phyloP scores from a whole-genome alignment of 768 basidiomycete genomes.

The Candolleomyces aberdarensis region DNA sequence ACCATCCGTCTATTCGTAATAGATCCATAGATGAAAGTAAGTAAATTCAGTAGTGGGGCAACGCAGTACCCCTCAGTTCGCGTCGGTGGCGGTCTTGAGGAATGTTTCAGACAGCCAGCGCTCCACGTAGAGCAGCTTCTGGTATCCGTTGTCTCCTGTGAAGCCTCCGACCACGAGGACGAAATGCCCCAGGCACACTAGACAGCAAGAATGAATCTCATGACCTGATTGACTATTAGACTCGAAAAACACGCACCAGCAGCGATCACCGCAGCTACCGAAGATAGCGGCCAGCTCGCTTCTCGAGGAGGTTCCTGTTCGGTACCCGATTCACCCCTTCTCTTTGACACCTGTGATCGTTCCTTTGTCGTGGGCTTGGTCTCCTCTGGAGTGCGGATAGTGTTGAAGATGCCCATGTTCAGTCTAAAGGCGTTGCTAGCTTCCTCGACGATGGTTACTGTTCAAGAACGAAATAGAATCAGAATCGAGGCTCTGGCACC shows the following conservation, averaged over 20 bases:
- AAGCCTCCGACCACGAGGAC: conserved; percentile 43
- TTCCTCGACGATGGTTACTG: conserved; percentile 47
- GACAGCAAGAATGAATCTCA: conserved; percentile 15
- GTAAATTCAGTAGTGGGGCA: too few relatives aligned
- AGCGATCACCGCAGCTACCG: conserved; percentile 32
- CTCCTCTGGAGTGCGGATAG: conserved; percentile 23
- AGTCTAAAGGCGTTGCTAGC: conserved; percentile 46
- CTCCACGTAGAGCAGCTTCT: conserved; percentile 40
- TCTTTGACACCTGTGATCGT: neutral
- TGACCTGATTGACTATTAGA: neutral
- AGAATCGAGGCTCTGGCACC: neutral
- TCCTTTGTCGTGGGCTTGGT: conserved; percentile 1
- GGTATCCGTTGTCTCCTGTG: conserved; percentile 42
- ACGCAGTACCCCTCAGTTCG: neutral
- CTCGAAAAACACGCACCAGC: conserved; percentile 24
- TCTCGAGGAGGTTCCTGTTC: conserved; percentile 7
- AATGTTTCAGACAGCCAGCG: conserved; percentile 29
- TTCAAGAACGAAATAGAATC: neutral
- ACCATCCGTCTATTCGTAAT: too few relatives aligned
- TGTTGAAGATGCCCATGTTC: conserved; percentile 44
- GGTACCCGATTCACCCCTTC: conserved; percentile 3
- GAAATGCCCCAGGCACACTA: conserved; percentile 50
- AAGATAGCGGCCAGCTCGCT: conserved; percentile 28
- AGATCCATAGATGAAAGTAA: too few relatives aligned
- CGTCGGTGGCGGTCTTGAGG: neutral